Evolutionary conservation across 2,329 filamentous ascomycete genomes (phyloP).

Genomic region (Microsporum canis): DNA sequence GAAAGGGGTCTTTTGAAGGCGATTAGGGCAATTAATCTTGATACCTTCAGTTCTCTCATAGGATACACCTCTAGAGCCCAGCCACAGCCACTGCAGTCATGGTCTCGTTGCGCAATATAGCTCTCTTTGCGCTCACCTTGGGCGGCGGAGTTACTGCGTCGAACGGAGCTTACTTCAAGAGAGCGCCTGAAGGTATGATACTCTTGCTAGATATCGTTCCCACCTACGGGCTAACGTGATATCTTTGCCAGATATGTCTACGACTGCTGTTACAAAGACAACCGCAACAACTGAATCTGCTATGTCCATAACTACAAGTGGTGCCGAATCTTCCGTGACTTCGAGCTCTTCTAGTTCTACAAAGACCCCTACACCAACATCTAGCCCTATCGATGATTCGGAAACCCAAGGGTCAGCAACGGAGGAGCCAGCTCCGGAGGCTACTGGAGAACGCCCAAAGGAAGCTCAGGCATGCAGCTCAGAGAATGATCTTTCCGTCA

Average conservation of each 20-base stretch:
- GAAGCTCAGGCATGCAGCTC: slow-evolving; percentile 11
- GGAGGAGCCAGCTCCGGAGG: neutral
- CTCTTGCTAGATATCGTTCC: neutral
- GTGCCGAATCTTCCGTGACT: neutral
- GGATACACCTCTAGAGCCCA: neutral
- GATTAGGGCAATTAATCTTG: neutral
- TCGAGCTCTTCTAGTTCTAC: neutral
- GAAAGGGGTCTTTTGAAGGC: neutral
- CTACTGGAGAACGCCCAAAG: neutral
- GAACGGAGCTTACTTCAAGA: neutral
- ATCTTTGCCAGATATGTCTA: neutral
- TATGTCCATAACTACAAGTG: neutral
- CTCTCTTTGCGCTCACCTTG: neutral
- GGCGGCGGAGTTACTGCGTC: neutral
- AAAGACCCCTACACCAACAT: neutral
- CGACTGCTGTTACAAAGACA: neutral
- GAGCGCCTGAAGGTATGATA: neutral
- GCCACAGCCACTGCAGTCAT: neutral
- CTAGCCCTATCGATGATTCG: neutral
- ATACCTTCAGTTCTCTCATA: neutral
- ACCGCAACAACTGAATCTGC: neutral
- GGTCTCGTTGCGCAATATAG: slow-evolving; percentile 1
- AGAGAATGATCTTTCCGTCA: slow-evolving; percentile 5
- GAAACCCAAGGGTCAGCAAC: neutral
- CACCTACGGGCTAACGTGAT: neutral